A percentile compares a stretch with the other conserved stretches of the same genome.
Evolutionary conservation across 257 asterid species (phyloP).

Genomic region (Cordia subcordata): DNA sequence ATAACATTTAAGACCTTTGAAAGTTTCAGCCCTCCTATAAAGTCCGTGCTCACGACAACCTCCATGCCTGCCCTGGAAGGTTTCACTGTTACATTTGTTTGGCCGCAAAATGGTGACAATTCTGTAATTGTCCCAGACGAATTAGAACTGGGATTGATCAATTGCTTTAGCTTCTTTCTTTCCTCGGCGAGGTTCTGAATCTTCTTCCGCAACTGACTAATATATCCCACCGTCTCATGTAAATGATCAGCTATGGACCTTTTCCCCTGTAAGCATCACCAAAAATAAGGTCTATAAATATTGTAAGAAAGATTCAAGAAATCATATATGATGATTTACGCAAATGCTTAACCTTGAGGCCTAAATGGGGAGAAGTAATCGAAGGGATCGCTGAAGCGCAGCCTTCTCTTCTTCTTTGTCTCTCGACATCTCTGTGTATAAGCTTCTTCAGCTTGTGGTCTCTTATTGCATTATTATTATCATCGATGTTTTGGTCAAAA

Average conservation of each 20-base stretch:
- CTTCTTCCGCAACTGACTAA: constrained; percentile 29
- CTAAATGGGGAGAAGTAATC: constrained; percentile 47
- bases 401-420: constrained; percentile 60
- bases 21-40: constrained; percentile 3
- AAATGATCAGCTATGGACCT: constrained; percentile 41
- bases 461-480: not conserved
- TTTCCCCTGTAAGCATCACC: constrained; percentile 53
- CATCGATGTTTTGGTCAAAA: not conserved
- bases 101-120: not conserved
- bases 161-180: constrained; percentile 1
- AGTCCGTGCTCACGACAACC: constrained; percentile 7
- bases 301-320: no score
- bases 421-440: constrained; percentile 41
- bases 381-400: constrained; percentile 37
- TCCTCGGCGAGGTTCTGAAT: constrained; percentile 13
- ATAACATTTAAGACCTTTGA: constrained; percentile 14
- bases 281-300: no score
- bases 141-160: not conserved
- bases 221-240: constrained; percentile 39
- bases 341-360: constrained; percentile 39
- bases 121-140: not conserved
- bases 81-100: constrained; percentile 11
- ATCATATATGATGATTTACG: not conserved
- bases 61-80: constrained; percentile 4
- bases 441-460: constrained; percentile 20